Conservation (phyloP, 176 grass and related monocot species). For the Saccharum officinarum region DNA sequence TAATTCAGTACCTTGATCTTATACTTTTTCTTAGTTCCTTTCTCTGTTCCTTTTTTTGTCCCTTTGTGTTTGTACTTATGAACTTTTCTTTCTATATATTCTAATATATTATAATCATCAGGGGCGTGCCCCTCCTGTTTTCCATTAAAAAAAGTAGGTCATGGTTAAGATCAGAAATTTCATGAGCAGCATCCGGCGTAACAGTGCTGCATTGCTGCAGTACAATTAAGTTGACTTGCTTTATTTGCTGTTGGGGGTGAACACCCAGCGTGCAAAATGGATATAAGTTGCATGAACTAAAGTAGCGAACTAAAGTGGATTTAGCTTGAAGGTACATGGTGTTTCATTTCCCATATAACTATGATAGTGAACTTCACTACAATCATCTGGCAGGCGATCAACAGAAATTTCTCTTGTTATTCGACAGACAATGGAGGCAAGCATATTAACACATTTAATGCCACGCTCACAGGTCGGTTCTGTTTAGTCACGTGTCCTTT, state of each 20-base stretch:
- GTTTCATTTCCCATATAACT: conserved; percentile 12
- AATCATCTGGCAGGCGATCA: conserved; percentile 62
- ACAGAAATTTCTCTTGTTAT: conserved; percentile 99
- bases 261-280: not conserved
- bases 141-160: not conserved
- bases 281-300: conserved; percentile 1
- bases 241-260: not conserved
- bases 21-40: not conserved
- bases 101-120: not conserved
- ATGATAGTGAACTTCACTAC: not conserved
- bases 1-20: not conserved
- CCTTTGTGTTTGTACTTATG: not conserved
- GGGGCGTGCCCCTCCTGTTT: not conserved
- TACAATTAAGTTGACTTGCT: not conserved
- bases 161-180: conserved; percentile 18
- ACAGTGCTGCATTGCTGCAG: not conserved
- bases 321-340: not conserved
- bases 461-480: conserved; percentile 74
- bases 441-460: conserved; percentile 86
- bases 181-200: not conserved
- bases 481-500: not conserved
- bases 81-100: not conserved
- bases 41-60: not conserved
- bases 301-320: conserved; percentile 1
- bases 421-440: conserved; percentile 95